Evolutionary conservation across 2,329 filamentous ascomycete species (phyloP).

Genomic region (Beauveria australis): DNA sequence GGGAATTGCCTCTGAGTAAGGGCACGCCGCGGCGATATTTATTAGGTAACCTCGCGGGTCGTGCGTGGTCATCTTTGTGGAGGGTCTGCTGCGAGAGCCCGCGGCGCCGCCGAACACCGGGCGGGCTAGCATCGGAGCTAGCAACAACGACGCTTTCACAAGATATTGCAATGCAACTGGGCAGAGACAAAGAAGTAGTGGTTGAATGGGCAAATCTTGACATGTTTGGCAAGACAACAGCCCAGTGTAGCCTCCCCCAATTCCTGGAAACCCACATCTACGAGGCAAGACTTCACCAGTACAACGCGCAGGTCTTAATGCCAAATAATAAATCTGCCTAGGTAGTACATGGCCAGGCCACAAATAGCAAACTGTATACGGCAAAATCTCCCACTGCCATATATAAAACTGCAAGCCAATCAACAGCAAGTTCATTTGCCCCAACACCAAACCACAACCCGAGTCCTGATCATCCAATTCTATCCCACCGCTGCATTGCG

Average conservation of each 20-base stretch:
- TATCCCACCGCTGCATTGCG: not conserved
- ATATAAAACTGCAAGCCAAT: not conserved
- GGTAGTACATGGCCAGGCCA: not conserved
- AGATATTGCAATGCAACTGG: no score
- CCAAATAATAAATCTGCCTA: not conserved
- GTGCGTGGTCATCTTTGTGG: not conserved
- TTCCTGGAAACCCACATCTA: not conserved
- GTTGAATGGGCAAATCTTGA: no score
- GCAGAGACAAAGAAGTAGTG: no score
- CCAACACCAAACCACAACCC: not conserved
- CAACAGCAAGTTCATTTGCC: not conserved
- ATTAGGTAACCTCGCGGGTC: constrained; percentile 5
- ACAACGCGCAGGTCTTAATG: not conserved
- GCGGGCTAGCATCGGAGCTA: not conserved
- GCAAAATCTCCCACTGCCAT: not conserved
- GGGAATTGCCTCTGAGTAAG: not conserved
- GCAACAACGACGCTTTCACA: no score
- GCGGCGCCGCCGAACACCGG: not conserved
- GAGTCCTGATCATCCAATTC: not conserved
- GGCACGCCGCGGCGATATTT: not conserved
- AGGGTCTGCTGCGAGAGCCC: not conserved
- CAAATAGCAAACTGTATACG: not conserved
- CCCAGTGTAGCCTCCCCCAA: not conserved
- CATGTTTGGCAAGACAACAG: not conserved
- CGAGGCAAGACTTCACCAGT: not conserved